Conservation (phyloP, 805 yeast genomes). For the Aciculoconidium aculeatum region DNA sequence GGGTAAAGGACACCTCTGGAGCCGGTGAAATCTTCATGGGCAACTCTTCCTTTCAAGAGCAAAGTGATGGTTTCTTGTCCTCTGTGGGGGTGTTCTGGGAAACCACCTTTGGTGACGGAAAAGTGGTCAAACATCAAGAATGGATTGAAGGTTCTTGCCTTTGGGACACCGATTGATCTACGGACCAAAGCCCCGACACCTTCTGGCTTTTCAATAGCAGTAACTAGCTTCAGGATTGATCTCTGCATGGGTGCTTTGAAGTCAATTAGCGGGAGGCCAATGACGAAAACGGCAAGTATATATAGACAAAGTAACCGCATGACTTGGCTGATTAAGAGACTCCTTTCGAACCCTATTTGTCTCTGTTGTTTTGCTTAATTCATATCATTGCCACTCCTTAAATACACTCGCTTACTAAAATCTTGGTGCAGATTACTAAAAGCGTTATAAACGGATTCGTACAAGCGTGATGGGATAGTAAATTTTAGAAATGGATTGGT, state of each 20-base stretch:
- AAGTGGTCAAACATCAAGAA: conserved; percentile 81
- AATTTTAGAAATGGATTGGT: too few relatives aligned
- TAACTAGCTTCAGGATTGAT: conserved; percentile 25
- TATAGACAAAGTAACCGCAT: too few relatives aligned
- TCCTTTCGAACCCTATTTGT: too few relatives aligned
- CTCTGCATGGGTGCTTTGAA: conserved; percentile 13
- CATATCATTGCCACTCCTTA: too few relatives aligned
- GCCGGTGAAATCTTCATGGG: conserved; percentile 86
- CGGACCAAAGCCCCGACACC: conserved; percentile 88
- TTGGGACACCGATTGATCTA: conserved; percentile 67
- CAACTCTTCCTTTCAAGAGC: conserved; percentile 58
- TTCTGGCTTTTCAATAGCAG: conserved; percentile 68
- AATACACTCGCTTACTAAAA: too few relatives aligned
- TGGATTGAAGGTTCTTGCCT: conserved; percentile 72
- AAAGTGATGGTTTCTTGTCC: conserved; percentile 81
- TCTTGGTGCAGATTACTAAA: too few relatives aligned
- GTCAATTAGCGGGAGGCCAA: too few relatives aligned
- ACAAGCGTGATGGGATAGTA: too few relatives aligned
- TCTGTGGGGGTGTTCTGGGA: conserved; percentile 80
- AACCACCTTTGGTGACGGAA: conserved; percentile 59
- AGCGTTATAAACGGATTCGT: too few relatives aligned
- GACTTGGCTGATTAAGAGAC: too few relatives aligned
- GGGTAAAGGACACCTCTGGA: conserved; percentile 67
- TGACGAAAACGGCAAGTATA: too few relatives aligned
- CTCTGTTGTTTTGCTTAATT: too few relatives aligned